Evolutionary conservation across 352 stramenopile genomes (phyloP), one percentile per base, ranked within the genome.

Genomic region (Globisporangium cystogenes): DNA sequence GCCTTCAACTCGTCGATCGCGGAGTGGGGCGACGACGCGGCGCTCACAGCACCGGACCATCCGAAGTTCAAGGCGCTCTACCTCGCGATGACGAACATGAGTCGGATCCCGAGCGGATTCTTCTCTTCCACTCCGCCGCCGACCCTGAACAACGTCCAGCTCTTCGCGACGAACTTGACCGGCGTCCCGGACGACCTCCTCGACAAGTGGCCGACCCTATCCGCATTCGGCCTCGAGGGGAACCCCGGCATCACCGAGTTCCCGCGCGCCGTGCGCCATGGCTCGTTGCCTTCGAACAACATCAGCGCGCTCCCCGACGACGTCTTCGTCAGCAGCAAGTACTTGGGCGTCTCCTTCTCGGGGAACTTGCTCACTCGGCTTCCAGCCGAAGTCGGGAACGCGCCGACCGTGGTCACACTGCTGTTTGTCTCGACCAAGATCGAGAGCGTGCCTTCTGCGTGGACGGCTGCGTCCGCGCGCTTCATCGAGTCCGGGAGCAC

Each of bases 1-100:
- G 53, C 60, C 7, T 40, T 44, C 46, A 71, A 67, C 46, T 65
- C 46, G 5, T 65, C 59, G 4, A 29, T 71, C 12, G 53, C 39
- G 6, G 15, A 49, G 16, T 71, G 64, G 64, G 24, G 50, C 11
- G 18, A 15, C 1, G 57, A 31, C 4, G 50, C 49, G 1, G 62
- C 57, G 14, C 26, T 67, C 14, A 56, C 31, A 7, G 10, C 52
- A 5, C 18, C 42, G 14, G n/a, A 21, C 1, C 56, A 68, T 15
- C 44, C 56, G 11, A 18, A 10, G n/a, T 4, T 68, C 15, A 11
- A 50, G 29, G 23, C 52, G 3, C 27, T 67, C 7, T 59, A 55
- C 35, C 20, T 57, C 44, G 33, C 37, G 23, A 15, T 23, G 36
- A 36, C 49, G 11, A 55, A 47, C 26, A 24, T 55, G 21, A 55